These are phyloP conservation scores for Starmera stellimalicola DNA, from an alignment of 1,139 yeast species.

Conservation along the genomic window DNA sequence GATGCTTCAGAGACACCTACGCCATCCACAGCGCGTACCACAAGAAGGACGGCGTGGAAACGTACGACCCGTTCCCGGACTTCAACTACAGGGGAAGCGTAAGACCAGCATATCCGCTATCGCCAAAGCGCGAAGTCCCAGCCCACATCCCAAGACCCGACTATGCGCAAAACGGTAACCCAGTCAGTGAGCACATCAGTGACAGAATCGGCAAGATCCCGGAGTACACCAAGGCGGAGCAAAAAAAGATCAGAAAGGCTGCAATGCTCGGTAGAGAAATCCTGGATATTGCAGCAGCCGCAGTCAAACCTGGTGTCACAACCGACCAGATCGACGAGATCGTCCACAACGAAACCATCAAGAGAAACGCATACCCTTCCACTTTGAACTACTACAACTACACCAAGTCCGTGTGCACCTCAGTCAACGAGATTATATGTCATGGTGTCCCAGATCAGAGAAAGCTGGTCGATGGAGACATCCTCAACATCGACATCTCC, in stretches of 20 bases:
- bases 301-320: slow-evolving; percentile 78
- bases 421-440: slow-evolving; percentile 90
- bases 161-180: slow-evolving; percentile 75
- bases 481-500: slow-evolving; percentile 83
- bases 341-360: slow-evolving; percentile 81
- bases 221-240: slow-evolving; percentile 52
- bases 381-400: slow-evolving; percentile 91
- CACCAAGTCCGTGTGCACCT: slow-evolving; percentile 90
- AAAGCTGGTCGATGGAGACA: slow-evolving; percentile 85
- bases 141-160: slow-evolving; percentile 71
- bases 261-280: slow-evolving; percentile 79
- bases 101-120: slow-evolving; percentile 74
- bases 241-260: slow-evolving; percentile 65
- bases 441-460: slow-evolving; percentile 96
- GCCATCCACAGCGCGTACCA: slow-evolving; percentile 42
- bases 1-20: slow-evolving; percentile 79
- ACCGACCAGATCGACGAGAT: slow-evolving; percentile 88
- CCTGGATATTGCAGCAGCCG: slow-evolving; percentile 77
- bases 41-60: slow-evolving; percentile 30
- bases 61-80: slow-evolving; percentile 82
- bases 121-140: slow-evolving; percentile 64
- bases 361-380: slow-evolving; percentile 88
- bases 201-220: slow-evolving; percentile 63
- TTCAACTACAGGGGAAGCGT: slow-evolving; percentile 65
- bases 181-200: slow-evolving; percentile 65